Evolutionary conservation across 805 yeast species (phyloP).

Genomic region (Hanseniaspora osmophila): DNA sequence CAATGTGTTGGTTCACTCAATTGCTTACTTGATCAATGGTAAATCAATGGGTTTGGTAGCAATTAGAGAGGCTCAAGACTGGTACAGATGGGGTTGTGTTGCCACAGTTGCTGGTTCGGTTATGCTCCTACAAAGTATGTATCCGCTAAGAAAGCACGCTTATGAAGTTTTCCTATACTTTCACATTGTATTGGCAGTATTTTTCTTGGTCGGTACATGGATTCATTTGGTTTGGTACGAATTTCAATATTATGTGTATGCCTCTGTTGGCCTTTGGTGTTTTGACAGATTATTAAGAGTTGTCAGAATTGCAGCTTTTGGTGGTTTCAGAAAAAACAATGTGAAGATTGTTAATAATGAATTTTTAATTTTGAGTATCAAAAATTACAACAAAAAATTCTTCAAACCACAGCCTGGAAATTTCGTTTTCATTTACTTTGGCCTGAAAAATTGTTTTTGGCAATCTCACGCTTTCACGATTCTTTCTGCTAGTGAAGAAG

Average conservation of each 20-base stretch:
- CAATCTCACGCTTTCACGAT: conserved; percentile 6
- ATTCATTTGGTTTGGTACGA: conserved; percentile 28
- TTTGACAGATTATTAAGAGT: conserved; percentile 47
- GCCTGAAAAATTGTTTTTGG: conserved; percentile 2
- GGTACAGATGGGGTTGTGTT: conserved; percentile 23
- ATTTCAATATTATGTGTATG: conserved; percentile 36
- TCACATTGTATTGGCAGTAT: conserved; percentile 30
- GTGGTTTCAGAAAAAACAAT: conserved; percentile 4
- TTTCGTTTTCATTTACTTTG: conserved; percentile 4
- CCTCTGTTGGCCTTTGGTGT: conserved; percentile 50
- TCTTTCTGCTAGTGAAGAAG: neutral
- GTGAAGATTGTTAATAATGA: neutral
- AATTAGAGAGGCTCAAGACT: conserved; percentile 28
- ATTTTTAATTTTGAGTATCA: conserved; percentile 1
- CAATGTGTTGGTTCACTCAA: conserved; percentile 6
- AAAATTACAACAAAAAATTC: conserved; percentile 2
- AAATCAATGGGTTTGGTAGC: conserved; percentile 3
- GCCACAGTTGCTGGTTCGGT: conserved; percentile 21
- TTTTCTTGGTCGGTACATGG: conserved; percentile 31
- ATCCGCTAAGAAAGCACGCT: conserved; percentile 28
- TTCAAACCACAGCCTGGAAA: conserved; percentile 3
- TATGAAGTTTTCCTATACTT: conserved; percentile 30
- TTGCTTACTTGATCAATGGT: conserved; percentile 5
- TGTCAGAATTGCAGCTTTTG: conserved; percentile 26
- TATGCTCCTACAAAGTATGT: conserved; percentile 29